Percentiles rank a stretch among this genome's conserved stretches.
Evolutionary conservation across 257 asterid genomes (phyloP).

Genomic region (Anisodus acutangulus): DNA sequence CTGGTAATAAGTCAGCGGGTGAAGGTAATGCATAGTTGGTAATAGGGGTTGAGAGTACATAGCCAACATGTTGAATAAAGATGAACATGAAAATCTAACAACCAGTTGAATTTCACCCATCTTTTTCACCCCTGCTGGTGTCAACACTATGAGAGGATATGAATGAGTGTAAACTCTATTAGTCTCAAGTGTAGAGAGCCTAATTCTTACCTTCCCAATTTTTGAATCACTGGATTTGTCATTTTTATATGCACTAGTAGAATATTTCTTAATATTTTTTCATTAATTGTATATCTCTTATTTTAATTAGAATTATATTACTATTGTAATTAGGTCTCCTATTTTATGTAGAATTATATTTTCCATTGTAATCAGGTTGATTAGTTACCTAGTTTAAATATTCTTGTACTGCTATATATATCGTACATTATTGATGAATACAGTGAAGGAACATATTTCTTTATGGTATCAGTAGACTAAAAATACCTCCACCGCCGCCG

Average conservation of each 20-base stretch:
- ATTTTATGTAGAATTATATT: no score
- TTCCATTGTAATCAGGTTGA: no score
- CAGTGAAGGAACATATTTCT: no score
- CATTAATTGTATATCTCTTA: no score
- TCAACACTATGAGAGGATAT: constrained; percentile 74
- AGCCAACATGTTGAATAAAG: constrained; percentile 55
- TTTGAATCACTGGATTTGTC: constrained; percentile 57
- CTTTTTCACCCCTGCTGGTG: constrained; percentile 71
- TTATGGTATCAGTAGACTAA: no score
- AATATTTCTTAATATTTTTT: no score
- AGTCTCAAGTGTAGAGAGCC: constrained; percentile 74
- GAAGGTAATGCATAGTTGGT: constrained; percentile 70
- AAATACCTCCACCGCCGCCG: no score
- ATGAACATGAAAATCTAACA: constrained; percentile 76
- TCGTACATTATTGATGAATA: no score
- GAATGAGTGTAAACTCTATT: constrained; percentile 74
- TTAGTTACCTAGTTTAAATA: no score
- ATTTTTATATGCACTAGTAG: constrained; percentile 24
- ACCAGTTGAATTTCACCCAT: constrained; percentile 89
- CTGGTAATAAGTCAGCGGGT: constrained; percentile 67
- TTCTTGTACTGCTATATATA: no score
- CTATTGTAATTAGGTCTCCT: no score
- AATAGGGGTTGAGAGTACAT: constrained; percentile 64
- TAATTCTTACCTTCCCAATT: constrained; percentile 82
- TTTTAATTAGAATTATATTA: no score